Evolutionary conservation across 768 basidiomycete genomes (phyloP), one percentile per base, ranked within the genome.

Genomic region (Hygrophorus pudorinus): DNA sequence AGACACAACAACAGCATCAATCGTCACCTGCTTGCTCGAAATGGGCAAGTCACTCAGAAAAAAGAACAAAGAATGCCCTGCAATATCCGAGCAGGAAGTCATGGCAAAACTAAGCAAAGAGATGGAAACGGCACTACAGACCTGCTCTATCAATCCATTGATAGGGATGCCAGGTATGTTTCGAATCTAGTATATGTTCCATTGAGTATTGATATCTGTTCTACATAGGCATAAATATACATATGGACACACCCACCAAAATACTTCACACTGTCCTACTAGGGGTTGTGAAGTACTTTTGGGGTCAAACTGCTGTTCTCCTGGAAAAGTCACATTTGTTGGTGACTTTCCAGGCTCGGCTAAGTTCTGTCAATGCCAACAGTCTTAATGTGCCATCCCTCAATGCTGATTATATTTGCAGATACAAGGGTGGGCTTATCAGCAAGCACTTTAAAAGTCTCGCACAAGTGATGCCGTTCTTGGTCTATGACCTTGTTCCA

Each of bases 221-320:
- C n/a, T n/a, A n/a, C n/a, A n/a, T n/a, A n/a, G n/a, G n/a, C n/a
- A n/a, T n/a, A n/a, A 46, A 62, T 28, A 49, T 61, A n/a, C 59
- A 63, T 17, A 24, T 48, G 2, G 61, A 66, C 30, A 67, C 58
- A 0, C 63, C 59, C 0, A 61, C 55, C 0, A 57, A 67, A 37
- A 56, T 62, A 0, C 53, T 67, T 0, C 65, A 67, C 20, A 66
- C 56, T 0, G 51, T 62, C 4, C 53, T 65, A 1, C 55, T 66
- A 1, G 60, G 65, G 5, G 39, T 62, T 3, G 49, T 65, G 11
- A 67, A 66, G 33, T 67, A 67, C 21, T 57, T 59, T 21, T 67
- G 51, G 51, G 46, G 37, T 11, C 50, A 51, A 20, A 51, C 43
- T 0, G 14, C 9, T 43, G 33, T 58, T 54, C 59, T 0, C 52